Base-by-base conservation (phyloP, 1,284 basidiomycete species). In the Cystobasidium pallidum region DNA sequence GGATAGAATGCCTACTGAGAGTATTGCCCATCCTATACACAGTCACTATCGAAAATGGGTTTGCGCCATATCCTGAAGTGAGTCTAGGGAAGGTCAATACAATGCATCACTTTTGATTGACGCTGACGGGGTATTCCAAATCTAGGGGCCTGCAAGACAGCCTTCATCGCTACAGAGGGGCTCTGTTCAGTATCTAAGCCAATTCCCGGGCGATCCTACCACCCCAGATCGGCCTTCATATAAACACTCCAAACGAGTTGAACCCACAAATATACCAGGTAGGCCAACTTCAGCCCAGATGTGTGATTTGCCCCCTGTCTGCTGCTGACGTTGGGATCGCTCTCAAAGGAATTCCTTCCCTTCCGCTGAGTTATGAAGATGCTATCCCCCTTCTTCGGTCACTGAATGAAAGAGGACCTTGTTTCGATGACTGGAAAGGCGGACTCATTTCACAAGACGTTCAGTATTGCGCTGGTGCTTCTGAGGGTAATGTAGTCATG, bases 221-320 rank as follows among this genome's bases (percentile, higher is more conserved):
- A 97, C 94, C 0, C 94, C 94, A 0, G 91, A 91, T 19, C 84
- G 86, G 75, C 94, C 95, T 26, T 86, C 93, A 1, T 97, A 97
- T 81, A 85, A 88, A 79, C 88, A 94, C 78, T 88, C 88, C 11
- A 89, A 89, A 30, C 86, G 91, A 26, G 82, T 86, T 2, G 85
- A 88, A 54, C 87, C 85, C 30, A 83, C 82, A 57, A 92, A 91
- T 76, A 86, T 91, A 61, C 92, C 94, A 7, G 84, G 82, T 34
- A 95, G 94, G 76, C 36, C 7, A 6, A 39, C 36, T 7, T 39
- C 13, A 13, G n/a, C n/a, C n/a, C n/a, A n/a, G n/a, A n/a, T n/a
- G n/a, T n/a, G n/a, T n/a, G n/a, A n/a, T n/a, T n/a, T n/a, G n/a
- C n/a, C n/a, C n/a, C n/a, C n/a, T n/a, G n/a, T n/a, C n/a, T n/a